Evolutionary conservation across 768 basidiomycete species (phyloP).

Genomic region (Dacryopinax primogenitus): DNA sequence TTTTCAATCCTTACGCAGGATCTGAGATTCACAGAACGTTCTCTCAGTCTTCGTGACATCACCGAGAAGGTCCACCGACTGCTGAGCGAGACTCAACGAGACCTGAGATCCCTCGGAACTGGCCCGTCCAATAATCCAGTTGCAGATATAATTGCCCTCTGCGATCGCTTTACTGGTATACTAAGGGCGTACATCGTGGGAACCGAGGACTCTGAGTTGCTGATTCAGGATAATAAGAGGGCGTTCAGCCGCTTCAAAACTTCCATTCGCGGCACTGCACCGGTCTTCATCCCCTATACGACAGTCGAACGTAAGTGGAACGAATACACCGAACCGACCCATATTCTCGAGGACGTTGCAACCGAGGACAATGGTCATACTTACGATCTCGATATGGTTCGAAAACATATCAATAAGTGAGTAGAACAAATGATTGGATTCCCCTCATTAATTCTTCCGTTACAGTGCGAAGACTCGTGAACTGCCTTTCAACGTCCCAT

Average conservation of each 20-base stretch:
- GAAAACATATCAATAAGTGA: neutral
- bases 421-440: neutral
- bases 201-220: neutral
- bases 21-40: neutral
- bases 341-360: neutral
- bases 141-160: neutral
- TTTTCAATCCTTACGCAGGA: neutral
- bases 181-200: neutral
- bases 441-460: neutral
- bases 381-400: neutral
- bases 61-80: constrained; percentile 42
- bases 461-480: neutral
- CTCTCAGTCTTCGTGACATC: constrained; percentile 42
- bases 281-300: neutral
- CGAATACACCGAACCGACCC: neutral
- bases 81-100: constrained; percentile 31
- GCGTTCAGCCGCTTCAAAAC: neutral
- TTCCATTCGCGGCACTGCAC: neutral
- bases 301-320: neutral
- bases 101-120: constrained; percentile 16
- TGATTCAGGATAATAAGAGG: neutral
- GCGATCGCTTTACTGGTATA: neutral
- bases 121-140: neutral
- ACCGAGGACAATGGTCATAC: neutral
- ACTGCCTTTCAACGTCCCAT: constrained; percentile 3